Percentiles rank a stretch among this genome's conserved stretches.
Evolutionary conservation across 2,329 filamentous ascomycete species (phyloP).

Genomic region (Colletotrichum lini): DNA sequence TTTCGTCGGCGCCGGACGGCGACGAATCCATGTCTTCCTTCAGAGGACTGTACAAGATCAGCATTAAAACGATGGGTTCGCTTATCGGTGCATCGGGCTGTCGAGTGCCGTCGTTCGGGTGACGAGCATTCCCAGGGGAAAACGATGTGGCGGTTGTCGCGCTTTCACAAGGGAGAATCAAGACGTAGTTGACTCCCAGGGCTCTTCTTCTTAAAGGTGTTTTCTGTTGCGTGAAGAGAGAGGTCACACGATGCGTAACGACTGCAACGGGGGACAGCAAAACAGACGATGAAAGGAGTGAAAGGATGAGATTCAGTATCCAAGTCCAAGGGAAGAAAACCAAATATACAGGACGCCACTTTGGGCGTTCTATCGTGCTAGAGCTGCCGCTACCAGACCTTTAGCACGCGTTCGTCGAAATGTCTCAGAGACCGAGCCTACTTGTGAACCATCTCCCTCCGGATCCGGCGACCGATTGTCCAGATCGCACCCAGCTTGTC

Average conservation of each 20-base stretch:
- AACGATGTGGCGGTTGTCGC: not conserved
- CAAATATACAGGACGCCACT: conserved; percentile 11
- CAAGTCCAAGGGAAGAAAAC: not conserved
- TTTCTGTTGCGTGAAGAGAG: too few relatives aligned
- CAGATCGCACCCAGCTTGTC: not conserved
- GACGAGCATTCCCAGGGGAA: not conserved
- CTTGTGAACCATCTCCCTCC: not conserved
- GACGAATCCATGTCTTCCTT: conserved; percentile 8
- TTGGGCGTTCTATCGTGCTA: not conserved
- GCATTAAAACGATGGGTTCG: conserved; percentile 3
- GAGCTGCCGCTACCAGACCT: not conserved
- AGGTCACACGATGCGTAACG: not conserved
- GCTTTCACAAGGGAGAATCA: not conserved
- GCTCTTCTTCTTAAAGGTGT: not conserved
- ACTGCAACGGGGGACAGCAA: not conserved
- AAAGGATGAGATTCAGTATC: not conserved
- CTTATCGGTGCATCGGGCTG: not conserved
- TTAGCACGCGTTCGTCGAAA: conserved; percentile 16
- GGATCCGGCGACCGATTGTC: conserved; percentile 22
- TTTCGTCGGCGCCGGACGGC: not conserved
- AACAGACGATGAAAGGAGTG: not conserved
- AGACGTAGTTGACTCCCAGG: too few relatives aligned
- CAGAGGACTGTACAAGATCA: conserved; percentile 14
- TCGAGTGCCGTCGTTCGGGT: not conserved
- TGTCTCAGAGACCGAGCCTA: conserved; percentile 6